These are phyloP conservation scores for Ceriops zippeliana DNA, from an alignment of 345 rosid genomes.

Conservation along the genomic window DNA sequence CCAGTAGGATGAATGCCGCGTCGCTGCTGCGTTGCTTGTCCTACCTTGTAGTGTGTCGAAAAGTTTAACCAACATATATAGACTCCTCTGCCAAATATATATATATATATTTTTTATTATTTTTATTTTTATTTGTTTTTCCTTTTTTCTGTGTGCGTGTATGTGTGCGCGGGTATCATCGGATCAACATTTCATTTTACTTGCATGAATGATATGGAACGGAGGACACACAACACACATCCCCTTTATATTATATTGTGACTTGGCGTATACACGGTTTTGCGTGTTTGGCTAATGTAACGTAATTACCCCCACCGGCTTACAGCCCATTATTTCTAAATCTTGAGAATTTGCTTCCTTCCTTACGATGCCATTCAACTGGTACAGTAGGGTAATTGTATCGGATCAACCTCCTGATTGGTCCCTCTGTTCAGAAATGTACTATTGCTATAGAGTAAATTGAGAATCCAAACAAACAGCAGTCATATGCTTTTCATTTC, in stretches of 20 bases:
- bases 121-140: no score
- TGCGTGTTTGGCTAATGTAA: background rate
- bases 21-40: background rate
- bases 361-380: background rate
- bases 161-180: no score
- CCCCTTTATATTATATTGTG: no score
- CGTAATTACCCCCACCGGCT: background rate
- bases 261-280: no score
- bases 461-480: background rate
- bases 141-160: no score
- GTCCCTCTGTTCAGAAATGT: background rate
- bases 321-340: background rate
- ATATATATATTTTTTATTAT: no score
- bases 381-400: background rate
- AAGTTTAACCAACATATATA: no score
- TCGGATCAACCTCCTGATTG: background rate
- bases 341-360: background rate
- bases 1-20: background rate
- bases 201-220: no score
- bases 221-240: no score
- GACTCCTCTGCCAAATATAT: no score
- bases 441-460: background rate
- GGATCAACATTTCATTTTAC: no score
- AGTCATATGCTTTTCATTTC: no score
- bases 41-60: background rate